Base-by-base conservation (phyloP, 2,329 filamentous ascomycete species). In the Colletotrichum sp. region DNA sequence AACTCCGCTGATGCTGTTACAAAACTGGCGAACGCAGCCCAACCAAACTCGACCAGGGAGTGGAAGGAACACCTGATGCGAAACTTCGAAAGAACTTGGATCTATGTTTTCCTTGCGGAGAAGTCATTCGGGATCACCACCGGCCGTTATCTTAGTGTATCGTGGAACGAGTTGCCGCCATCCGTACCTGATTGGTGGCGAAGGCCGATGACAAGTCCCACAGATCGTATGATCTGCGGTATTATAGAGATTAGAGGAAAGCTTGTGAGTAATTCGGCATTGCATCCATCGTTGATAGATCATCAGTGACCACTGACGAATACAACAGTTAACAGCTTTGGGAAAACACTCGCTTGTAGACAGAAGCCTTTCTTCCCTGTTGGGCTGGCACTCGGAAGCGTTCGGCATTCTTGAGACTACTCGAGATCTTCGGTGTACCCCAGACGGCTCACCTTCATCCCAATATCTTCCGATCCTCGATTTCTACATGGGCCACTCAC, bases 401-500 rank as follows among this genome's bases (percentile, higher is more conserved):
- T 78, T 76, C 54, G 47, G 63, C 3, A 36, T 55, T 3, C 67
- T 78, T 24, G 66, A 67, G 34, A 54, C 33, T 24, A 59, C 34
- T 11, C 24, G 65, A 8, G 58, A 58, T 18, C 27, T 47, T 9
- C 43, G 33, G 12, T 67, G 65, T 43, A 21, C 33, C 12, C 15
- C 31, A n/a, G 18, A 67, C 31, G 54, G n/a, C 24, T 18, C 5
- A 29, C 24, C n/a, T 15, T 59, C 54, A 6, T n/a, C 21, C 31
- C 33, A 63, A 8, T 74, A 69, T 27, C 61, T 78, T 16, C 70
- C 76, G 1, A 67, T 79, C 7, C 71, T 79, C 13, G 74, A 72
- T 4, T 79, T 79, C 24, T 78, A 79, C 59, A 75, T 78, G 69
- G 76, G 78, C 47, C 78, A 79, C 67, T 78, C 75, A 61, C 73